Evolutionary conservation across 2,329 filamentous ascomycete species (phyloP), one percentile per base, ranked within the genome.

Genomic region (Thelonectria olida): DNA sequence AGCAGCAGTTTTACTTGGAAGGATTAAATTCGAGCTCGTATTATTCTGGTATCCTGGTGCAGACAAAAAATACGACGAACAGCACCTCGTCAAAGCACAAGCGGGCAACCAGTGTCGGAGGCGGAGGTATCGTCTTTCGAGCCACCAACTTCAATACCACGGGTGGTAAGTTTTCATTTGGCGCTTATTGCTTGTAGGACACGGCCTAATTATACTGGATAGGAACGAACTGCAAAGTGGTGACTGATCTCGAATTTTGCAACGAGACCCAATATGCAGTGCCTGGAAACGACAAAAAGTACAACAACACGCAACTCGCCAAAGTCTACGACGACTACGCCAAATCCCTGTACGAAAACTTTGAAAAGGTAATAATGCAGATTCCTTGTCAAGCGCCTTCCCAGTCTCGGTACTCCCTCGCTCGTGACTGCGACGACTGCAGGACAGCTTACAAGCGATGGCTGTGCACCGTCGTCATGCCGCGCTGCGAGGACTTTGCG

Each of bases 401-500:
- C 2, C 89, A 90, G 31, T 88, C 91, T 13, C 86, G 87, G 65
- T 99, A 97, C 79, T 97, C 93, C 1, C 87, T 98, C 13, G 91
- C 88, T 2, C 87, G 89, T 41, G 86, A 78, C 67, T 99, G 96
- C 81, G 77, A 81, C 42, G 86, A 96, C 76, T 99, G 96, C 78
- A 86, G 82, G 15, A 72, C 75, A 1, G 92, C 93, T 8, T 99
- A 99, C 84, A 97, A 96, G 76, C 84, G 89, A 72, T 99, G 96
- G 96, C 88, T 99, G 19, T 99, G 96, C 80, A 91, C 92, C 22
- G 93, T 98, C 25, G 91, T 89, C 15, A 96, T 99, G 63, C 96
- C 96, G 1, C 91, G 94, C 27, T 99, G 96, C 80, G 90, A 92
- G 72, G 95, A 97, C 78, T 96, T 92, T 70, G 86, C 84, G 51